Percentiles rank a stretch among this genome's conserved stretches.
These are phyloP conservation scores for Plasmodium billcollinsi DNA, from an alignment of 169 alveolate species.

Conservation along the genomic window DNA sequence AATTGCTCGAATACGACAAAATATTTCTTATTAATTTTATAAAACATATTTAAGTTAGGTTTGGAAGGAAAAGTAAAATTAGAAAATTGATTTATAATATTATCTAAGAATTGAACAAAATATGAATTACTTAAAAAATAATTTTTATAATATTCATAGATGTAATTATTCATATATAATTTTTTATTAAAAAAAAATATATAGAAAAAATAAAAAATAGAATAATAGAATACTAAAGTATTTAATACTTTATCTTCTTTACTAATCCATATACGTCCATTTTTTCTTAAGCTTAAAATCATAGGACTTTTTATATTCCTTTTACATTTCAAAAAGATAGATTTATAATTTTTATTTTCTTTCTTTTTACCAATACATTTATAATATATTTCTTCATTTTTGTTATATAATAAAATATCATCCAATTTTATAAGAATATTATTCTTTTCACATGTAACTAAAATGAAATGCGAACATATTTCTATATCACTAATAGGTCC, in stretches of 20 bases:
- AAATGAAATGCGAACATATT: slow-evolving; percentile 23
- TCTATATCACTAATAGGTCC: slow-evolving; percentile 49
- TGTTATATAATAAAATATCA: slow-evolving; percentile 12
- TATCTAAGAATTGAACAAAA: slow-evolving; percentile 22
- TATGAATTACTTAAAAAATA: slow-evolving; percentile 24
- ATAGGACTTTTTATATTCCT: background rate
- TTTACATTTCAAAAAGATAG: slow-evolving; percentile 45
- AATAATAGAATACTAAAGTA: slow-evolving; percentile 56
- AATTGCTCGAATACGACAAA: slow-evolving; percentile 30
- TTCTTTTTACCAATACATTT: slow-evolving; percentile 47
- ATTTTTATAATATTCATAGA: slow-evolving; percentile 24
- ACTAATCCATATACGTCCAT: slow-evolving; percentile 70
- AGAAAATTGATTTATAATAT: slow-evolving; percentile 15
- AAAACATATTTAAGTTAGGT: slow-evolving; percentile 53
- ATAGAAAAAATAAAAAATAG: slow-evolving; percentile 59
- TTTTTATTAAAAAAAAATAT: slow-evolving; percentile 26
- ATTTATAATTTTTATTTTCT: slow-evolving; percentile 44
- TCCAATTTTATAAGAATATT: slow-evolving; percentile 34
- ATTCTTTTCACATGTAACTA: slow-evolving; percentile 62
- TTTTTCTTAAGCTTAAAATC: slow-evolving; percentile 70
- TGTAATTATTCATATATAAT: background rate
- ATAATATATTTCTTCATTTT: background rate
- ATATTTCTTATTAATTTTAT: slow-evolving; percentile 28
- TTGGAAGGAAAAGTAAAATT: slow-evolving; percentile 18
- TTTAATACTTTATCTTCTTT: slow-evolving; percentile 47